These are phyloP conservation scores for Moelleriella libera DNA, from an alignment of 2,329 filamentous ascomycete genomes.

Conservation along the genomic window DNA sequence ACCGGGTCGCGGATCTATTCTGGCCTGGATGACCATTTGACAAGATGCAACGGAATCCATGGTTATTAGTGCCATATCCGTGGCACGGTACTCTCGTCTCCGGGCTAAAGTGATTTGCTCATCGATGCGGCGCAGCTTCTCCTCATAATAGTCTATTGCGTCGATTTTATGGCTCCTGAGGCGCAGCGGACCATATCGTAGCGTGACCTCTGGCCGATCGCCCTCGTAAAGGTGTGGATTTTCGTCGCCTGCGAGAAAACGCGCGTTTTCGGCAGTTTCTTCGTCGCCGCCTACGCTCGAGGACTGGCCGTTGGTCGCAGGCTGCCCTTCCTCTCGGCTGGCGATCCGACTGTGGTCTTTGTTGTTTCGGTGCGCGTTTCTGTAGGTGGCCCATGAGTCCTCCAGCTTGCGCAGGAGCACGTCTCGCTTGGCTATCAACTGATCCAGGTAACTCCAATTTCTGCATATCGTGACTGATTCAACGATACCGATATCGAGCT, in stretches of 20 bases:
- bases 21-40: constrained; percentile 93
- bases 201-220: constrained; percentile 50
- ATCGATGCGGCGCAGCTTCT: constrained; percentile 67
- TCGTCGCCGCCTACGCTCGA: constrained; percentile 19
- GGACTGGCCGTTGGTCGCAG: constrained; percentile 10
- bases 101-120: constrained; percentile 58
- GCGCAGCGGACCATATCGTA: constrained; percentile 68
- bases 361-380: constrained; percentile 12
- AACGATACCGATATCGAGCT: constrained; percentile 77
- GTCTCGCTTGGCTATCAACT: constrained; percentile 54
- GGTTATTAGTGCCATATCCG: constrained; percentile 83
- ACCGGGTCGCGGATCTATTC: constrained; percentile 80
- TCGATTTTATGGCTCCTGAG: constrained; percentile 63
- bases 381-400: constrained; percentile 64
- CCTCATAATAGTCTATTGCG: constrained; percentile 88
- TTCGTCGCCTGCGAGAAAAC: constrained; percentile 38
- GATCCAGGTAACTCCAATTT: constrained; percentile 74
- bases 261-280: constrained; percentile 40
- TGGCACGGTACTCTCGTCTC: constrained; percentile 61
- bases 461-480: constrained; percentile 77
- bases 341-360: constrained; percentile 4
- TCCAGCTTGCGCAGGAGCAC: constrained; percentile 60
- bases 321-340: constrained; percentile 2
- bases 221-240: constrained; percentile 22
- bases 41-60: constrained; percentile 89